Evolutionary conservation across 169 alveolate species (phyloP), one percentile per base, ranked within the genome.

Genomic region (Cryptosporidium tyzzeri): DNA sequence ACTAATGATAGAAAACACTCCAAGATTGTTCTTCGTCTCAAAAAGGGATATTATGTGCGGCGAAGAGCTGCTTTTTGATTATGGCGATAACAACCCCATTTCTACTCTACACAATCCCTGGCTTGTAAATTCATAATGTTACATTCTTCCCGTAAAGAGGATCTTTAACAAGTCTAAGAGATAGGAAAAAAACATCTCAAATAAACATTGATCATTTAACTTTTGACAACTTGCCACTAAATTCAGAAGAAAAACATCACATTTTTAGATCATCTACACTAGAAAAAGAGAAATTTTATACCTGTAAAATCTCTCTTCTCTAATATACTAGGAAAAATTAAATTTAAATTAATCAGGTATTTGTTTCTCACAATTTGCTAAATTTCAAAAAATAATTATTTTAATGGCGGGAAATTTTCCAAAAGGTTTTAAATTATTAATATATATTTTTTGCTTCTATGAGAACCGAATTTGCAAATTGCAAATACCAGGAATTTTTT

Each of bases 61-160:
- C 7, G 97, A 95, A 70, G 97, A 95, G 84, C 93, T 95, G 26
- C 93, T 95, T 68, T 93, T 95, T 21, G 97, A 95, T 86, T 95
- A 95, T 92, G 97, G 97, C 10, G 97, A 95, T 55, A 86, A 96
- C 29, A 94, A 95, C 45, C 95, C 96, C 7, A 93, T 87, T 21
- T 93, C 94, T 5, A 95, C 94, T 69, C 89, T 92, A 87, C 93
- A 92, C 50, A 92, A 95, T 51, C 96, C 96, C 21, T 95, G 97
- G 97, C 85, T 95, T 21, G 39, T 70, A 2, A 31, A 70, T 12
- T 48, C 55, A 14, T 48, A 48, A 48, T 41, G 2, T 9, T 9
- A 48, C 7, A 10, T 48, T 16, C 2, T 48, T 48, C 9, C 21
- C 0, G 2, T 31, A 31, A 0, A 5, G 2, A 48, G 18, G 4